A percentile compares a stretch with the other conserved stretches of the same genome.
These are phyloP conservation scores for Amesomyces nigricolor DNA, from an alignment of 2,329 filamentous ascomycete species.

Conservation along the genomic window DNA sequence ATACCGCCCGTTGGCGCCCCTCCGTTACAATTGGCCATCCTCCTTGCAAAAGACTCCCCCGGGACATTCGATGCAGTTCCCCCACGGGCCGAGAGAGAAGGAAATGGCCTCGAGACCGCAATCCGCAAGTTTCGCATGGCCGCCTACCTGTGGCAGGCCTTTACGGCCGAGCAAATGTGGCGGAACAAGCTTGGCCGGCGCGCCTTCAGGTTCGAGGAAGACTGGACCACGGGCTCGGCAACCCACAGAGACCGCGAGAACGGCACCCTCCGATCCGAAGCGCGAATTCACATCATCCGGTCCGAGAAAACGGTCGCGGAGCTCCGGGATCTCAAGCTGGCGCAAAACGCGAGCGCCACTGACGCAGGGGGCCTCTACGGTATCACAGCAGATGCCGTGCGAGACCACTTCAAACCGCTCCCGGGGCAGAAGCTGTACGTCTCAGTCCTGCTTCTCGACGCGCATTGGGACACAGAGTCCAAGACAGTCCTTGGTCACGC, in stretches of 20 bases:
- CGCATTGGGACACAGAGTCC: slow-evolving; percentile 72
- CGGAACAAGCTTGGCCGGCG: slow-evolving; percentile 80
- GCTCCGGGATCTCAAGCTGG: slow-evolving; percentile 68
- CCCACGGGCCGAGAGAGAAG: slow-evolving; percentile 68
- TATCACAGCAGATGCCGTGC: slow-evolving; percentile 73
- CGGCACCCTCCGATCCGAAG: slow-evolving; percentile 79
- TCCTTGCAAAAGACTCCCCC: slow-evolving; percentile 82
- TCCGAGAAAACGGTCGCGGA: slow-evolving; percentile 79
- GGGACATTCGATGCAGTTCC: slow-evolving; percentile 79
- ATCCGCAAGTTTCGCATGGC: slow-evolving; percentile 90
- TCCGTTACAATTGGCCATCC: slow-evolving; percentile 81
- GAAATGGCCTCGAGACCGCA: slow-evolving; percentile 73
- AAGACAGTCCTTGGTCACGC: slow-evolving; percentile 75
- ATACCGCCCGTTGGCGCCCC: slow-evolving; percentile 72
- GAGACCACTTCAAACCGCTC: slow-evolving; percentile 65
- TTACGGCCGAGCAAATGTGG: slow-evolving; percentile 94
- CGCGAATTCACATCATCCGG: slow-evolving; percentile 80
- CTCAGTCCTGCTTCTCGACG: slow-evolving; percentile 77
- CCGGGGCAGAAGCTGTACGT: slow-evolving; percentile 83
- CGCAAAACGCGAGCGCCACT: slow-evolving; percentile 64
- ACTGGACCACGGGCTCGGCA: slow-evolving; percentile 81
- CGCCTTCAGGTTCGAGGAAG: slow-evolving; percentile 86
- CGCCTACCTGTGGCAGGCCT: slow-evolving; percentile 94
- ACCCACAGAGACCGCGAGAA: slow-evolving; percentile 67
- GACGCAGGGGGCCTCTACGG: slow-evolving; percentile 68